These are phyloP conservation scores for Hypoxylon rubiginosum DNA, from an alignment of 2,329 filamentous ascomycete species.

Conservation along the genomic window DNA sequence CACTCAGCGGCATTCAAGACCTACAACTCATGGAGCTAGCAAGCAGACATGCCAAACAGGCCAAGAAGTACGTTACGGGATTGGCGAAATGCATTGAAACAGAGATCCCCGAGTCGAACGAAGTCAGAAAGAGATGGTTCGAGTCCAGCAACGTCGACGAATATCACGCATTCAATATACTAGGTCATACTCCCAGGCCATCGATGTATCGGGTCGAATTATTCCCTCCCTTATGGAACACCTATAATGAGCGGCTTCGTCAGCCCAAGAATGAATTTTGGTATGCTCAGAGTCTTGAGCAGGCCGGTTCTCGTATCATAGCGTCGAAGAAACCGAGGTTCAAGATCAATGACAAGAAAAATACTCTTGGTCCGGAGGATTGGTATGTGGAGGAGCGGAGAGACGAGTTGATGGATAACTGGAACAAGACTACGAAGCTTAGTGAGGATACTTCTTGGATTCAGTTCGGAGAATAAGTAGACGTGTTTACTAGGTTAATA, in stretches of 20 bases:
- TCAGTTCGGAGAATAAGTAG: neutral
- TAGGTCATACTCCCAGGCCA: conserved; percentile 2
- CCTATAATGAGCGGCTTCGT: conserved; percentile 13
- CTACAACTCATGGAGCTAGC: conserved; percentile 70
- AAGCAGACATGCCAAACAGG: conserved; percentile 38
- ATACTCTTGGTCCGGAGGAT: conserved; percentile 9
- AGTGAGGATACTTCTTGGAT: neutral
- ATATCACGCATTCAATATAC: neutral
- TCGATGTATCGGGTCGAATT: conserved; percentile 18
- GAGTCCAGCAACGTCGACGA: neutral
- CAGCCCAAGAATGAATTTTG: conserved; percentile 9
- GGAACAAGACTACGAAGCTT: neutral
- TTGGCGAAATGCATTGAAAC: conserved; percentile 54
- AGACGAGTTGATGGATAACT: conserved; percentile 4
- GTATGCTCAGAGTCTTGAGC: conserved; percentile 2
- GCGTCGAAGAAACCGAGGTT: neutral
- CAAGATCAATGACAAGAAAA: conserved; percentile 1
- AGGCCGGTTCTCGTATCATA: conserved; percentile 16
- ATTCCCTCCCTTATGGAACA: conserved; percentile 16
- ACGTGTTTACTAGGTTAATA: too few relatives aligned
- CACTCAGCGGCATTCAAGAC: conserved; percentile 61
- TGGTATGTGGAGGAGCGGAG: conserved; percentile 13
- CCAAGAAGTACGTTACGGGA: conserved; percentile 49
- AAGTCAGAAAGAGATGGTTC: conserved; percentile 3
- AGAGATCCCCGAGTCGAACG: conserved; percentile 25